These are phyloP conservation scores for Reutealis trisperma DNA, from an alignment of 345 rosid species.

Conservation along the genomic window DNA sequence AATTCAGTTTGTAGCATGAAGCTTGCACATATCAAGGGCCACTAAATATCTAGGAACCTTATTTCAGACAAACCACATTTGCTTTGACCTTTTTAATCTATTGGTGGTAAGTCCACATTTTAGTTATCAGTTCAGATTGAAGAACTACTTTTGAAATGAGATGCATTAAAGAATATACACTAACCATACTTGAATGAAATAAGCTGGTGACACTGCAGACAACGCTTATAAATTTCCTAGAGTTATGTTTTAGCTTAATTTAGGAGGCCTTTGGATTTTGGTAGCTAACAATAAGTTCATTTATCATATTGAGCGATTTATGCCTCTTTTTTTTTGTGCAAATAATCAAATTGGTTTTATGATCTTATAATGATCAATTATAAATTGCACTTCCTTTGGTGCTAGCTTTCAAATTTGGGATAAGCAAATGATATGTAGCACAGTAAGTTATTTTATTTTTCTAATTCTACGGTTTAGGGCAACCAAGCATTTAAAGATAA, in stretches of 20 bases:
- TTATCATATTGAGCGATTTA: background rate
- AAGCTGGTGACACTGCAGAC: too few relatives aligned
- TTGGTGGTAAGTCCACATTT: background rate
- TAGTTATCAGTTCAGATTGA: too few relatives aligned
- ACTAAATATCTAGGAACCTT: background rate
- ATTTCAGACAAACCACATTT: too few relatives aligned
- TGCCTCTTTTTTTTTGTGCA: background rate
- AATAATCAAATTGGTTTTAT: too few relatives aligned
- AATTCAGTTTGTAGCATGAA: background rate
- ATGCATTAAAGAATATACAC: too few relatives aligned
- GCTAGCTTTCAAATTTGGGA: background rate
- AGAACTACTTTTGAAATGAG: too few relatives aligned
- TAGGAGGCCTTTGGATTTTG: too few relatives aligned
- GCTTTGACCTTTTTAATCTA: background rate
- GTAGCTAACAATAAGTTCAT: background rate
- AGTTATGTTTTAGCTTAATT: too few relatives aligned
- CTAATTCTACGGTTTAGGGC: conserved; percentile 45
- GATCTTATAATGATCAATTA: too few relatives aligned
- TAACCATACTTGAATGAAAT: background rate
- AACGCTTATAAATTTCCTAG: too few relatives aligned
- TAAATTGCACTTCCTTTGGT: background rate
- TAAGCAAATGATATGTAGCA: background rate
- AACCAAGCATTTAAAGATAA: conserved; percentile 91
- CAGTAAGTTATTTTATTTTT: background rate
- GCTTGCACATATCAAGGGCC: background rate